Conservation (phyloP, 495 filamentous ascomycete genomes). For the Penicillium angulare region DNA sequence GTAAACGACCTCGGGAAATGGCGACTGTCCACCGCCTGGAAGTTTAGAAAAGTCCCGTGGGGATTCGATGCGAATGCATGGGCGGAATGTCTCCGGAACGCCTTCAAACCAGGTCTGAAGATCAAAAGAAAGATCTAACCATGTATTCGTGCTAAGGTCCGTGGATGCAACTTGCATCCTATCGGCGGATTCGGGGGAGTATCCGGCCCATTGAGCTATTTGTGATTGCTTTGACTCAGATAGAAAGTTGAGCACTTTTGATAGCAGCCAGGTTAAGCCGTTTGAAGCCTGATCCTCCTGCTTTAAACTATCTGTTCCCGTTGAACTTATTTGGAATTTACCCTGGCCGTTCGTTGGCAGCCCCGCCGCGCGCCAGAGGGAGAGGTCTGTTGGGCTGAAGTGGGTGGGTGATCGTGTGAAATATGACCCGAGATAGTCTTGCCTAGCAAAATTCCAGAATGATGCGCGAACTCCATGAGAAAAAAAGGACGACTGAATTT, state of each 20-base stretch:
- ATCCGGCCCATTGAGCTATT: conserved; percentile 34
- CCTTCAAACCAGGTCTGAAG: conserved; percentile 43
- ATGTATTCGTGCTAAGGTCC: conserved; percentile 27
- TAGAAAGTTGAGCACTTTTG: conserved; percentile 41
- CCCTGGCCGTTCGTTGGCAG: conserved; percentile 32
- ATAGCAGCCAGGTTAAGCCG: conserved; percentile 34
- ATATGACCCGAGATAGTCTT: conserved; percentile 41
- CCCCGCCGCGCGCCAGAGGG: conserved; percentile 38
- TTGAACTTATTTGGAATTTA: conserved; percentile 12
- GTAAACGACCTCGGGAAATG: conserved; percentile 42
- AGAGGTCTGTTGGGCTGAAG: conserved; percentile 28
- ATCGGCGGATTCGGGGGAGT: conserved; percentile 8
- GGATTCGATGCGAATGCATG: conserved; percentile 37
- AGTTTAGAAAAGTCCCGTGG: conserved; percentile 31
- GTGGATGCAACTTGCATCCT: conserved; percentile 1
- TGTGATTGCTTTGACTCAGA: conserved; percentile 35
- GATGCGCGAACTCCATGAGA: conserved; percentile 33
- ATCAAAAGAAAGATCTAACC: conserved; percentile 39
- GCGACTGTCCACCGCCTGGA: conserved; percentile 19
- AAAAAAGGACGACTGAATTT: conserved; percentile 12
- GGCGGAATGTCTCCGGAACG: conserved; percentile 41
- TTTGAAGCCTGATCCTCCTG: conserved; percentile 39
- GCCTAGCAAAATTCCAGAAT: conserved; percentile 43
- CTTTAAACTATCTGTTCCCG: neutral
- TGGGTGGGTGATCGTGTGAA: conserved; percentile 34